These are phyloP conservation scores for Tolypocladium paradoxum DNA, from an alignment of 2,329 filamentous ascomycete genomes.

Conservation along the genomic window DNA sequence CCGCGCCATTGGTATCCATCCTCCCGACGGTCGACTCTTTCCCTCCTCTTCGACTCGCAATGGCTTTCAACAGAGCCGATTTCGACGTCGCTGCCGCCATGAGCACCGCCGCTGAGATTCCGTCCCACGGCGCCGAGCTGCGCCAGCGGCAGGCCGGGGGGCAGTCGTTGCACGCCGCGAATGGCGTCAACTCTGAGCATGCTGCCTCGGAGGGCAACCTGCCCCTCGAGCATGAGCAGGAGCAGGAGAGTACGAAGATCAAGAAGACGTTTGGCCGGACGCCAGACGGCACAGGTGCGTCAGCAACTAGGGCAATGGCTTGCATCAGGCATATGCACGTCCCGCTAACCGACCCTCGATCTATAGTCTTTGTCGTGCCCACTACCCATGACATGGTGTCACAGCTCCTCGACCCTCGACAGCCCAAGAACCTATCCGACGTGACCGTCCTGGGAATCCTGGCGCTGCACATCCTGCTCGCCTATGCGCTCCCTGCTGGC, in stretches of 20 bases:
- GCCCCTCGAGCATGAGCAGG: background rate
- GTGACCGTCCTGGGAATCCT: slow-evolving; percentile 69
- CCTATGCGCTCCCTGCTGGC: slow-evolving; percentile 60
- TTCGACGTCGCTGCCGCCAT: slow-evolving; percentile 8
- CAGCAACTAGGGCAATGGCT: background rate
- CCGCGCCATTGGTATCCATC: background rate
- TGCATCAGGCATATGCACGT: background rate
- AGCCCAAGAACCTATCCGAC: slow-evolving; percentile 93
- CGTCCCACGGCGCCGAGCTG: slow-evolving; percentile 12
- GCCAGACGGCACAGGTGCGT: slow-evolving; percentile 78
- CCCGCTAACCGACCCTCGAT: slow-evolving; percentile 3
- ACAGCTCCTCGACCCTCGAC: slow-evolving; percentile 84
- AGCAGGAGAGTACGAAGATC: slow-evolving; percentile 14
- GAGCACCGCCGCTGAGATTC: slow-evolving; percentile 19
- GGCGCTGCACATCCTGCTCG: slow-evolving; percentile 59
- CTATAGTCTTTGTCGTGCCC: slow-evolving; percentile 82
- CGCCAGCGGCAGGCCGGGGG: slow-evolving; percentile 17
- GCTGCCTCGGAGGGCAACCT: slow-evolving; percentile 1
- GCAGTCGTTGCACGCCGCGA: background rate
- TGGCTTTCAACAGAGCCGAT: background rate
- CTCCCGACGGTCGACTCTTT: background rate
- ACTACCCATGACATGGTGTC: slow-evolving; percentile 99
- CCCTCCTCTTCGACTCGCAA: background rate
- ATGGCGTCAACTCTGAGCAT: background rate
- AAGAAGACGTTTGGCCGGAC: slow-evolving; percentile 86